phyloP scores from a whole-genome alignment of 2,329 filamentous ascomycete genomes.

The Alternaria gaisen region DNA sequence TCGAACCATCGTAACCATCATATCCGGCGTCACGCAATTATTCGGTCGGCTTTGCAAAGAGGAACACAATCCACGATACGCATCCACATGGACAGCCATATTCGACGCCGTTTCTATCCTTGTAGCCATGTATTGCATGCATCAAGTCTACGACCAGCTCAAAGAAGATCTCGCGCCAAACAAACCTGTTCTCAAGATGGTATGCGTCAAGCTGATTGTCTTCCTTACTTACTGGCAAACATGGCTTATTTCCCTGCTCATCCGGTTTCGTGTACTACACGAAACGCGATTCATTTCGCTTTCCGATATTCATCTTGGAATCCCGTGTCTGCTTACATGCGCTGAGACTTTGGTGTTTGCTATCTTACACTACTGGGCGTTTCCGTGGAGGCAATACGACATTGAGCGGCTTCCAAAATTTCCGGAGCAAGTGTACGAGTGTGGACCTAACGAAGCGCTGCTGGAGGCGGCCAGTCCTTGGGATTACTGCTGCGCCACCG shows the following conservation, averaged over 20 bases:
- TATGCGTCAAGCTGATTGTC: constrained; percentile 89
- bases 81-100: constrained; percentile 82
- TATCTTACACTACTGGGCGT: constrained; percentile 82
- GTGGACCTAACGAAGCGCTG: constrained; percentile 72
- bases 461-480: constrained; percentile 79
- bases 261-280: constrained; percentile 70
- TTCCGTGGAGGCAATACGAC: constrained; percentile 77
- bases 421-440: constrained; percentile 59
- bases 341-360: constrained; percentile 87
- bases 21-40: constrained; percentile 76
- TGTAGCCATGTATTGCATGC: constrained; percentile 87
- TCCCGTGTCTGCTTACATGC: constrained; percentile 79
- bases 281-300: constrained; percentile 70
- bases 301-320: constrained; percentile 81
- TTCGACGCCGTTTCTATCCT: constrained; percentile 77
- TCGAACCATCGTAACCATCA: constrained; percentile 79
- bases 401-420: constrained; percentile 29
- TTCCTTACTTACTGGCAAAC: constrained; percentile 90
- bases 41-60: constrained; percentile 78
- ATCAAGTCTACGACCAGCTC: constrained; percentile 86
- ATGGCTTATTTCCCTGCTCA: constrained; percentile 58
- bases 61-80: constrained; percentile 78
- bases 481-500: constrained; percentile 83
- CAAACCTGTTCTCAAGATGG: constrained; percentile 78
- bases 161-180: constrained; percentile 73